Conservation (phyloP, 352 stramenopile species). For the Halophytophthora polymorphica region DNA sequence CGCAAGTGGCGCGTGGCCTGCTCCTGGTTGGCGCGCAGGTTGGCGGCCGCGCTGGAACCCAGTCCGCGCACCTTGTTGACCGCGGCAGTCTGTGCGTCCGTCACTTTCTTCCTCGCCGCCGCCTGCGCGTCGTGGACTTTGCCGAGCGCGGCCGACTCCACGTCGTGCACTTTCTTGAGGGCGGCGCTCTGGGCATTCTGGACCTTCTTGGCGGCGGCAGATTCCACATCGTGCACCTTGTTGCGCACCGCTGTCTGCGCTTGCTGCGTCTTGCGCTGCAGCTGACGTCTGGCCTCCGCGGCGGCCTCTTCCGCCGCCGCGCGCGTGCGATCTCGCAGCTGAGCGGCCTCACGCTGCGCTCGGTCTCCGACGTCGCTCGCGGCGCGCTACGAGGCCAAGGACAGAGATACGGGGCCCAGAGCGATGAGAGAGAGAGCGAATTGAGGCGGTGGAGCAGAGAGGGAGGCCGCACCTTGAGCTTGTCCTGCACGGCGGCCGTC, state of each 20-base stretch:
- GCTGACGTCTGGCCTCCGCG: conserved; percentile 4
- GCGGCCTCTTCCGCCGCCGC: neutral
- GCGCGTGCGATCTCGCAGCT: conserved; percentile 13
- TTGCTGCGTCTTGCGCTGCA: neutral
- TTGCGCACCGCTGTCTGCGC: conserved; percentile 1
- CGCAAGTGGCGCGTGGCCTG: conserved; percentile 40
- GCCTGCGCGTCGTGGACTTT: conserved; percentile 15
- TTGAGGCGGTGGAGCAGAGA: neutral
- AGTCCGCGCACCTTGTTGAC: conserved; percentile 28
- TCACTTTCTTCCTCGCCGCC: conserved; percentile 10
- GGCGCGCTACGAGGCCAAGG: conserved; percentile 5
- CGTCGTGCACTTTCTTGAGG: conserved; percentile 9
- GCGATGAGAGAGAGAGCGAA: neutral
- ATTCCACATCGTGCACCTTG: conserved; percentile 1
- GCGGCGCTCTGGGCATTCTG: conserved; percentile 7
- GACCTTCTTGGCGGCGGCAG: neutral
- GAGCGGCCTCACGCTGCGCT: conserved; percentile 2
- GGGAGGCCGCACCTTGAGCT: conserved; percentile 17
- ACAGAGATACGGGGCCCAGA: neutral
- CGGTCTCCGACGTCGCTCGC: conserved; percentile 11
- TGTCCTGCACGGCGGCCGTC: conserved; percentile 21
- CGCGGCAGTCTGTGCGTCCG: conserved; percentile 20
- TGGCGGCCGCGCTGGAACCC: conserved; percentile 31
- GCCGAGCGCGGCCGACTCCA: conserved; percentile 4
- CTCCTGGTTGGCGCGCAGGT: conserved; percentile 44